Base-by-base conservation (phyloP, 352 stramenopile species). In the Hyaloperonospora brassicae region DNA sequence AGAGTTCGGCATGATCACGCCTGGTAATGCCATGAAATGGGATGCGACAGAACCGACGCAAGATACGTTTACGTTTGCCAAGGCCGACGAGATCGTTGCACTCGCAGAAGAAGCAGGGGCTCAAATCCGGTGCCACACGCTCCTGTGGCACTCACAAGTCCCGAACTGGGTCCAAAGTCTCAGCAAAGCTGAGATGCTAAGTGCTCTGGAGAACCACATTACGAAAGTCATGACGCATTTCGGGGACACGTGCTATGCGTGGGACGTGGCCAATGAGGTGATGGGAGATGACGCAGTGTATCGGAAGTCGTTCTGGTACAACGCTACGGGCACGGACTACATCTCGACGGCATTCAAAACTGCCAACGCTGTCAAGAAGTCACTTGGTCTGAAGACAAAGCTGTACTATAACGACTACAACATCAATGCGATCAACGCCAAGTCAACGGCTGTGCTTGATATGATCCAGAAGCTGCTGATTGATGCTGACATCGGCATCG, bases 201-300 rank as follows among this genome's bases (percentile, higher is more conserved):
- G 39, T 41, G 63, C 59, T 0, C 40, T 71, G n/a, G 52, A 60
- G 13, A 71, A 68, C 47, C 63, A 71, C 55, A 68, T 71, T 31
- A 67, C 59, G 24, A 53, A 67, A 22, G 59, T 63, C 1, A 67
- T 67, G 55, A 67, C 59, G 0, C 54, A 71, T 47, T 71, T 65
- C 8, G 62, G 62, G 0, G 62, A 71, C 27, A 48, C 54, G 3
- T 71, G 62, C 13, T 71, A 68, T 17, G 63, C 63, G 0, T 68
- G 59, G 59, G 63, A 71, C 13, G 63, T 71, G n/a, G 63, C 61
- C 14, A 71, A 71, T 35, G 63, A 71, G 21, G 60, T 67, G 22
- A 67, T 67, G 60, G 63, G 50, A 17, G 59, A 71, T 47, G 48
- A 71, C 51, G 63, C 46, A 1, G 42, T 55, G 24, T 57, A 59